Base-by-base conservation (phyloP, 768 basidiomycete genomes). In the Candolleomyces eurysporus region DNA sequence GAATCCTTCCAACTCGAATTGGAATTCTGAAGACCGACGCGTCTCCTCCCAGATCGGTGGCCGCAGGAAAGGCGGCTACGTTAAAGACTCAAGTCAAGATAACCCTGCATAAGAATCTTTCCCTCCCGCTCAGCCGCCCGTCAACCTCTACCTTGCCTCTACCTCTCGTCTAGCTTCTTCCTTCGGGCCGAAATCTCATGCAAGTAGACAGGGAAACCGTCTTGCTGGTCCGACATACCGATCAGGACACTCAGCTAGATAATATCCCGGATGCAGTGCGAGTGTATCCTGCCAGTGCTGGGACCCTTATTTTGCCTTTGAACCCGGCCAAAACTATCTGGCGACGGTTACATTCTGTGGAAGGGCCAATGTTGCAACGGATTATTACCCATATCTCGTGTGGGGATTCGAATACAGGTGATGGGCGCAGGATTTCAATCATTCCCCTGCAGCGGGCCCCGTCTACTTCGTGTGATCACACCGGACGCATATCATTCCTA, bases 281-380 rank as follows among this genome's bases (percentile, higher is more conserved):
- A 64, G 81, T 84, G 46, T 91, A 91, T 69, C 90, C 89, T 14
- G 92, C 89, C 1, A 89, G 89, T 60, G 90, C 86, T 1, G 92
- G 89, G 3, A 85, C 79, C 16, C 81, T 84, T n/a, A 89, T 95
- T 86, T 74, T 94, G 17, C 91, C 92, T 0, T 77, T 95, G 21
- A 93, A 88, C 0, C 86, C 90, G 0, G 83, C 81, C 13, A 93
- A 94, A 89, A 90, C 70, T 96, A 85, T 79, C 90, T 88, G 1
- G 90, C 90, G 3, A 91, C 90, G 0, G 73, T 94, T 52, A 67
- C 94, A 61, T 91, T 94, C 71, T 96, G 92, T 64, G 92, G 93
- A 19, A 92, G 93, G 2, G 85, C 87, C 31, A 80, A 87, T 66
- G 73, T 87, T 21, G 69, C 78, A 36, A 64, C 78, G 10, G 72